phyloP scores from a whole-genome alignment of 306 rosid species.

The Begonia masoniana region DNA sequence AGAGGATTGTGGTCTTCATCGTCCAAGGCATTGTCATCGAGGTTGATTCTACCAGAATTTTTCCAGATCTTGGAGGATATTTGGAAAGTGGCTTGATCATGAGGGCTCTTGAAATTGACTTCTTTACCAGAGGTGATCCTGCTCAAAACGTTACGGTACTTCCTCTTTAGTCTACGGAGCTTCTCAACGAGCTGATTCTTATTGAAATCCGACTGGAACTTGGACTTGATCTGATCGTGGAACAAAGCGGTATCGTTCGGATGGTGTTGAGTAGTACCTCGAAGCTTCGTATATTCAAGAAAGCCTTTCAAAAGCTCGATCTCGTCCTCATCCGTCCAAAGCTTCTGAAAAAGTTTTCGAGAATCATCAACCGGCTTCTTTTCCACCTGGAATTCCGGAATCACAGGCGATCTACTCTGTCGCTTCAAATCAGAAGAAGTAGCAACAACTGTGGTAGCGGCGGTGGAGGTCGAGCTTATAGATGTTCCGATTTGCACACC shows the following conservation, averaged over 20 bases:
- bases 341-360: conserved; percentile 30
- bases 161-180: conserved; percentile 72
- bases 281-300: conserved; percentile 27
- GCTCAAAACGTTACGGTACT: conserved; percentile 36
- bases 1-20: conserved; percentile 47
- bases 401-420: conserved; percentile 9
- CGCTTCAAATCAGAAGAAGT: conserved; percentile 14
- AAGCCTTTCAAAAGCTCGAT: conserved; percentile 44
- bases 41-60: conserved; percentile 25
- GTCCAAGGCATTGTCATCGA: conserved; percentile 37
- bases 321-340: conserved; percentile 58
- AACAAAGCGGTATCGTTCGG: conserved; percentile 41
- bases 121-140: conserved; percentile 40
- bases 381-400: conserved; percentile 18
- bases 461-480: conserved; percentile 1
- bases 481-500: neutral
- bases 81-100: conserved; percentile 63
- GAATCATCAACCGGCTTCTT: conserved; percentile 31
- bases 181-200: conserved; percentile 54
- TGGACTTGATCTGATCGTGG: conserved; percentile 48
- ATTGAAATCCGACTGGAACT: conserved; percentile 37
- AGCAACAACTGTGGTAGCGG: neutral
- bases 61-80: conserved; percentile 86
- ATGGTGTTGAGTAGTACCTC: conserved; percentile 12
- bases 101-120: conserved; percentile 46